These are phyloP conservation scores for Aureobasidium sp. DNA, from an alignment of 2,329 filamentous ascomycete genomes.

Conservation along the genomic window DNA sequence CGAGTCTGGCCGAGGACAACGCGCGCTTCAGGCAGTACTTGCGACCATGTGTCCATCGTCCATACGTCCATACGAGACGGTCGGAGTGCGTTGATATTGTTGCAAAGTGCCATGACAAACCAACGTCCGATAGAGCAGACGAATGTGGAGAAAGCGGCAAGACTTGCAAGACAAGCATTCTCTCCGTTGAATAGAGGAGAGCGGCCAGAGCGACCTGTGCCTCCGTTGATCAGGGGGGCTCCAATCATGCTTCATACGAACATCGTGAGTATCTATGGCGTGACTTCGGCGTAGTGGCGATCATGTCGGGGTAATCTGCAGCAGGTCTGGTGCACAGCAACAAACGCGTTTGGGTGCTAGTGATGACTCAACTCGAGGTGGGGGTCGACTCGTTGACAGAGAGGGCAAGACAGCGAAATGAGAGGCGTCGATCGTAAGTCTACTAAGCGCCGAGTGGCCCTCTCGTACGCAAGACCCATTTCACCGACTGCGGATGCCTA, in stretches of 20 bases:
- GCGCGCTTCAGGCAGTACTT: background rate
- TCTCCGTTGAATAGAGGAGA: slow-evolving; percentile 5
- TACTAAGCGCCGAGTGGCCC: background rate
- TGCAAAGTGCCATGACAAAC: slow-evolving; percentile 4
- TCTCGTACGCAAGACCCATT: slow-evolving; percentile 8
- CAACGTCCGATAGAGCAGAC: slow-evolving; percentile 7
- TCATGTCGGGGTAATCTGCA: slow-evolving; percentile 12
- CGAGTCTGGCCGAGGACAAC: slow-evolving; percentile 1
- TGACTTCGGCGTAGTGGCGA: slow-evolving; percentile 11
- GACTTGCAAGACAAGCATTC: slow-evolving; percentile 5
- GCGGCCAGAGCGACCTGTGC: slow-evolving; percentile 2
- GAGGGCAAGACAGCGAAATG: background rate
- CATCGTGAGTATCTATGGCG: background rate
- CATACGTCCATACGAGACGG: too few relatives aligned
- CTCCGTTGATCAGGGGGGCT: slow-evolving; percentile 4
- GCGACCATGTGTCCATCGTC: background rate
- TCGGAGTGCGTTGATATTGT: background rate
- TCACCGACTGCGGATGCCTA: background rate
- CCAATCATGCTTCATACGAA: background rate
- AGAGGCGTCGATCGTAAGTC: slow-evolving; percentile 7
- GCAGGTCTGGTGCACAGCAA: slow-evolving; percentile 1
- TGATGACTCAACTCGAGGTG: background rate
- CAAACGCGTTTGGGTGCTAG: slow-evolving; percentile 1
- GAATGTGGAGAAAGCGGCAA: background rate
- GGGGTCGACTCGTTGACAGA: background rate